Evolutionary conservation across 1,284 basidiomycete species (phyloP).

Genomic region (Jaminaea rosea): DNA sequence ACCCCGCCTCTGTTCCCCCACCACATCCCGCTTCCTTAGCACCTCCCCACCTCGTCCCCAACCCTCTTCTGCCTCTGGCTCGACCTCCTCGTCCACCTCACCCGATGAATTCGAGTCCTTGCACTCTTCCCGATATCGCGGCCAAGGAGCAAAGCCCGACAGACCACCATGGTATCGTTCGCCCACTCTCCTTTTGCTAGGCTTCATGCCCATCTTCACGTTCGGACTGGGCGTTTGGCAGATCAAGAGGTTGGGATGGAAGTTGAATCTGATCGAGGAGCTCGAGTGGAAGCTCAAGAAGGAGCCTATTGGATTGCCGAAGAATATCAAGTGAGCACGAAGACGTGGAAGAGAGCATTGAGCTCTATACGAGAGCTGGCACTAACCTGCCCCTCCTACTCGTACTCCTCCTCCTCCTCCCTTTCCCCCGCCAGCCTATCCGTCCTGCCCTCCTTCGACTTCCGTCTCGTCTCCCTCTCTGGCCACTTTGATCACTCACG

Average conservation of each 20-base stretch:
- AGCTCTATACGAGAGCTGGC: not conserved
- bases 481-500: slow-evolving; percentile 52
- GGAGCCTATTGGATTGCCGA: slow-evolving; percentile 69
- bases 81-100: not conserved
- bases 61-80: not conserved
- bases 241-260: slow-evolving; percentile 81
- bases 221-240: slow-evolving; percentile 94
- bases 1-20: too few relatives aligned
- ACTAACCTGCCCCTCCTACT: not conserved
- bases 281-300: slow-evolving; percentile 80
- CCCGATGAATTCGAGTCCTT: not conserved
- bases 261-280: slow-evolving; percentile 84
- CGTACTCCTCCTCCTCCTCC: not conserved
- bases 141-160: not conserved
- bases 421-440: slow-evolving; percentile 42
- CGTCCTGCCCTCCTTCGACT: slow-evolving; percentile 31
- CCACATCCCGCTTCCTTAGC: too few relatives aligned
- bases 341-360: not conserved
- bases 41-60: not conserved
- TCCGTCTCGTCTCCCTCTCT: slow-evolving; percentile 26
- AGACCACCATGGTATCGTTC: slow-evolving; percentile 31
- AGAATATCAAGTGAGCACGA: slow-evolving; percentile 69
- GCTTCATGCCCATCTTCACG: slow-evolving; percentile 78
- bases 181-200: slow-evolving; percentile 56
- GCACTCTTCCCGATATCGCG: not conserved